Percentiles rank a stretch among this genome's conserved stretches.
These are phyloP conservation scores for Parathielavia hyrcaniae DNA, from an alignment of 495 filamentous ascomycete genomes.

Conservation along the genomic window DNA sequence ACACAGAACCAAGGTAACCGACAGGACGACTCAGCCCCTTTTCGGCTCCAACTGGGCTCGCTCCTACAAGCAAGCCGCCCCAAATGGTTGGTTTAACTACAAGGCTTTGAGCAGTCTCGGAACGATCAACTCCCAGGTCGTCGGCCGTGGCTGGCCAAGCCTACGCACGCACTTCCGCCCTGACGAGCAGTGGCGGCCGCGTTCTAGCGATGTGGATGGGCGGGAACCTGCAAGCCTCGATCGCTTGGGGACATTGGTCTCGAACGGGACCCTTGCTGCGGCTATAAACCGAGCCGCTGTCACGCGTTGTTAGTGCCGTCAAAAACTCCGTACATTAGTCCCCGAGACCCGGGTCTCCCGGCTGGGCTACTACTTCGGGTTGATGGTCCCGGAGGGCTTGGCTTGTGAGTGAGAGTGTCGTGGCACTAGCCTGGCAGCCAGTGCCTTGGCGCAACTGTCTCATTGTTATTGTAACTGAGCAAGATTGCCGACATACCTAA, in stretches of 20 bases:
- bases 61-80: no score
- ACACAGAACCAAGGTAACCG: no score
- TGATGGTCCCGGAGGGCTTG: not conserved
- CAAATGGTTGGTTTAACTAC: no score
- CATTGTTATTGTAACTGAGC: not conserved
- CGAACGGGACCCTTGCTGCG: not conserved
- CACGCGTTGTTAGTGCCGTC: not conserved
- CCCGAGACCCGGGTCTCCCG: not conserved
- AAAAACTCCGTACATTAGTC: not conserved
- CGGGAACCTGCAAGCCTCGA: not conserved
- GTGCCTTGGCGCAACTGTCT: not conserved
- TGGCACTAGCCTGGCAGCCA: no score
- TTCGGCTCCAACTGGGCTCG: no score
- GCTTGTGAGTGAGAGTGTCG: not conserved
- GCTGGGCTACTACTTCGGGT: constrained; percentile 3
- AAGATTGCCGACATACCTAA: not conserved
- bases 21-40: no score
- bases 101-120: constrained; percentile 18
- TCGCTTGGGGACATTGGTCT: not conserved
- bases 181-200: not conserved
- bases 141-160: not conserved
- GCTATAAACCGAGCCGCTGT: constrained; percentile 4
- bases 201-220: not conserved
- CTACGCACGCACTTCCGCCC: not conserved
- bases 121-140: constrained; percentile 18